These are phyloP conservation scores for Puya raimondii DNA, from an alignment of 176 grass and related monocot species.

Conservation along the genomic window DNA sequence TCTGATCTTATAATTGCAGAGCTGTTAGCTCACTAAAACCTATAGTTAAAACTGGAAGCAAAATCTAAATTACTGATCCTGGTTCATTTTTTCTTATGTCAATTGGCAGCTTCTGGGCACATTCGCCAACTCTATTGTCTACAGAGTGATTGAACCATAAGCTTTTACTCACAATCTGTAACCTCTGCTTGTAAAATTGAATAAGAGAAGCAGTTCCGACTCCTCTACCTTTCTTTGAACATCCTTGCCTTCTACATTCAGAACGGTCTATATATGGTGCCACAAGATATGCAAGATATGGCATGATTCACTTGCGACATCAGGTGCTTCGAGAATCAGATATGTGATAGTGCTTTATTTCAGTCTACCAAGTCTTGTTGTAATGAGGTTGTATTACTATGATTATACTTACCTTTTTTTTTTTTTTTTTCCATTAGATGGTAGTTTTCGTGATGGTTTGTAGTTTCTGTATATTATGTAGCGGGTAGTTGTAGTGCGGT, in stretches of 20 bases:
- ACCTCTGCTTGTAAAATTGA: background rate
- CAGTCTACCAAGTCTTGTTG: background rate
- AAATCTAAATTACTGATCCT: background rate
- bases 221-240: background rate
- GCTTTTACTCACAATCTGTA: background rate
- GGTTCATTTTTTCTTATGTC: background rate
- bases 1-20: too few species aligned
- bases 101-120: conserved; percentile 11
- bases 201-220: background rate
- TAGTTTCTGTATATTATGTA: too few species aligned
- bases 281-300: too few species aligned
- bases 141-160: background rate
- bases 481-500: too few species aligned
- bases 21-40: background rate
- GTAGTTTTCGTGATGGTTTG: background rate
- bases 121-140: conserved; percentile 20
- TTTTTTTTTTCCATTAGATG: background rate
- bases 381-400: background rate
- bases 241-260: background rate
- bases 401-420: background rate
- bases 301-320: too few species aligned
- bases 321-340: too few species aligned
- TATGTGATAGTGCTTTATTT: background rate
- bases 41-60: background rate
- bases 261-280: background rate